phyloP scores from a whole-genome alignment of 345 rosid species.

The Reutealis trisperma region DNA sequence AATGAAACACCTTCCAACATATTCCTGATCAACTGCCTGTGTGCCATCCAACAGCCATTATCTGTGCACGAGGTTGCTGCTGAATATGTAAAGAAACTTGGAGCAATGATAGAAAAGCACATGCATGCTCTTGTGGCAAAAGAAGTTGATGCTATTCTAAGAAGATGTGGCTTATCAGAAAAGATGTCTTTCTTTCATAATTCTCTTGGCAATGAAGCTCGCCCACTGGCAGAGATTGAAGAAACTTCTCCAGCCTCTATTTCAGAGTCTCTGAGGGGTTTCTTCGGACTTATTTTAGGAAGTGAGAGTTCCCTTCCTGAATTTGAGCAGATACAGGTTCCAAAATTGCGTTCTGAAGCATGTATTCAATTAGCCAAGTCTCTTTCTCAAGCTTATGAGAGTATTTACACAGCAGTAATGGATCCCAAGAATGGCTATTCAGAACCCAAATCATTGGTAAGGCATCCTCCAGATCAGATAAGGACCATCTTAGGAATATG shows the following conservation, averaged over 20 bases:
- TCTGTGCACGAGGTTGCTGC: constrained; percentile 67
- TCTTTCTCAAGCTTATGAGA: constrained; percentile 75
- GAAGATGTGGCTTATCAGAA: constrained; percentile 62
- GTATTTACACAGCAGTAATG: constrained; percentile 67
- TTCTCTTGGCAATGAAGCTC: constrained; percentile 36
- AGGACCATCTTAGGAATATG: constrained; percentile 89
- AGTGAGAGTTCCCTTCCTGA: constrained; percentile 87
- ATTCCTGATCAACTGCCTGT: constrained; percentile 90
- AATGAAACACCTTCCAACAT: constrained; percentile 79
- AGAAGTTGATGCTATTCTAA: constrained; percentile 83
- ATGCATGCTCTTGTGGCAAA: constrained; percentile 62
- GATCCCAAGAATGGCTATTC: constrained; percentile 71
- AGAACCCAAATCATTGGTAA: constrained; percentile 81
- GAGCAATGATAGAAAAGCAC: constrained; percentile 71
- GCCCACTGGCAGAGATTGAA: constrained; percentile 57
- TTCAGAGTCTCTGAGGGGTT: constrained; percentile 75
- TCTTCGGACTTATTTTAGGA: constrained; percentile 84
- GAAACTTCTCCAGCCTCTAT: constrained; percentile 65
- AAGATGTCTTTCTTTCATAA: constrained; percentile 65
- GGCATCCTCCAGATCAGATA: constrained; percentile 96
- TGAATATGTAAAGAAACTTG: constrained; percentile 67
- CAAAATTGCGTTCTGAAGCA: constrained; percentile 85
- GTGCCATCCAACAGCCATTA: constrained; percentile 86
- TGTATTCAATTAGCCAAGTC: constrained; percentile 66
- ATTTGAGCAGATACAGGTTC: constrained; percentile 91